phyloP scores from a whole-genome alignment of 2,329 filamentous ascomycete species.

The Neonectria faginata region DNA sequence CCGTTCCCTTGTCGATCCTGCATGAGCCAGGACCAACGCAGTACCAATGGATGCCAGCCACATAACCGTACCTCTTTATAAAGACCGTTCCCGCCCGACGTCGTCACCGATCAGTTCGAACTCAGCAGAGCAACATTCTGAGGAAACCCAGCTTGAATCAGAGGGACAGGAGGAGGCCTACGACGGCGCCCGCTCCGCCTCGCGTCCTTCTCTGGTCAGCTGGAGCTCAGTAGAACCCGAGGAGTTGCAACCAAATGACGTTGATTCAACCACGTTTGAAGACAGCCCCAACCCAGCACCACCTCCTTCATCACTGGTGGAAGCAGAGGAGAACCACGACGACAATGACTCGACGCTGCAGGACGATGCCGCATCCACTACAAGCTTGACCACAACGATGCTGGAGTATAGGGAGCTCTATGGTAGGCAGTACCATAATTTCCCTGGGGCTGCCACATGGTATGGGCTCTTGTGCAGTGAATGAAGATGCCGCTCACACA shows the following conservation, averaged over 20 bases:
- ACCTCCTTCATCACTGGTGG: constrained; percentile 1
- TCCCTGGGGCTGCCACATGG: not conserved
- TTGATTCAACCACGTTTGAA: not conserved
- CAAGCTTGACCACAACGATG: not conserved
- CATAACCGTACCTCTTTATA: not conserved
- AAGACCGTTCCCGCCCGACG: not conserved
- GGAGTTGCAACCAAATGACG: not conserved
- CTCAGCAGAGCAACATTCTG: not conserved
- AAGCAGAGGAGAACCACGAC: not conserved
- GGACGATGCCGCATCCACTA: not conserved
- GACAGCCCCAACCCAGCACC: not conserved
- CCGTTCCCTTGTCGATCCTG: not conserved
- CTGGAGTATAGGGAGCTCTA: not conserved
- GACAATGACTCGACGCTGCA: not conserved
- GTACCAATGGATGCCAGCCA: not conserved
- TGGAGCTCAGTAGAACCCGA: not conserved
- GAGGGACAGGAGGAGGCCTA: not conserved
- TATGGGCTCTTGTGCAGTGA: not conserved
- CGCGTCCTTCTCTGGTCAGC: not conserved
- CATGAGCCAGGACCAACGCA: not conserved
- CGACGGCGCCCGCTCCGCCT: not conserved
- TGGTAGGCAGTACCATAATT: not conserved
- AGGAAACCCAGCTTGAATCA: constrained; percentile 2
- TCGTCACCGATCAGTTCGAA: constrained; percentile 2
- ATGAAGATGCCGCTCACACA: not conserved